Base-by-base conservation (phyloP, 1,284 basidiomycete species). In the Ustilago sp. region DNA sequence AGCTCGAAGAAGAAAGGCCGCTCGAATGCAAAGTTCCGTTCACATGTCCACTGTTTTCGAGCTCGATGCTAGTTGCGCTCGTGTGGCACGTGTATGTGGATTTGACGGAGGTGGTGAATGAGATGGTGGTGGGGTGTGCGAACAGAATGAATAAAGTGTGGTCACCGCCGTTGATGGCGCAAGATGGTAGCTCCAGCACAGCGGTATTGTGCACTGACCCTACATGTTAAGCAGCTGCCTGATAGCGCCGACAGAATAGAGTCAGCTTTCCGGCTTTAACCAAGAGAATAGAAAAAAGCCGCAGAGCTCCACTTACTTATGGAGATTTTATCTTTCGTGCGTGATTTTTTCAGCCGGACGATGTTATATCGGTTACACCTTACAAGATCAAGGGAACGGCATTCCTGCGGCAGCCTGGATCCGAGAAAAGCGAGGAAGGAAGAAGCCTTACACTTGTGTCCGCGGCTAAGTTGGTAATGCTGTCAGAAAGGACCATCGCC, bases 201-300 rank as follows among this genome's bases (percentile, higher is more conserved):
- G 11, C 39, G 55, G 11, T 35, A 2, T 45, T 11, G 28, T 41
- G 45, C 55, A 35, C 32, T 48, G 57, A 59, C 45, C 56, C 56
- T 58, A 43, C 56, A 58, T 58, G 43, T 12, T 34, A 32, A 28
- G n/a, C 28, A 41, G 38, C 52, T 56, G 52, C 61, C 61, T 23
- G 61, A 45, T 63, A 53, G 59, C 51, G 50, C 59, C 48, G 34
- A 32, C 34, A 48, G 34, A 28, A 4, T 48, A n/a, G 28, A 17
- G 39, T 35, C 38, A 15, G 36, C 54, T 28, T 56, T 41, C 54
- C 55, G 55, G 55, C 41, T 32, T 57, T 35, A n/a, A 11, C 41
- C 41, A 28, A 28, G 23, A 36, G 11, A 34, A 15, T 28, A 13
- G 12, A 47, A 7, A n/a, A 48, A 48, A 58, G 43, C 56, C 56